Conservation (phyloP, 176 grass and related monocot species). For the Cymbopogon citratus region DNA sequence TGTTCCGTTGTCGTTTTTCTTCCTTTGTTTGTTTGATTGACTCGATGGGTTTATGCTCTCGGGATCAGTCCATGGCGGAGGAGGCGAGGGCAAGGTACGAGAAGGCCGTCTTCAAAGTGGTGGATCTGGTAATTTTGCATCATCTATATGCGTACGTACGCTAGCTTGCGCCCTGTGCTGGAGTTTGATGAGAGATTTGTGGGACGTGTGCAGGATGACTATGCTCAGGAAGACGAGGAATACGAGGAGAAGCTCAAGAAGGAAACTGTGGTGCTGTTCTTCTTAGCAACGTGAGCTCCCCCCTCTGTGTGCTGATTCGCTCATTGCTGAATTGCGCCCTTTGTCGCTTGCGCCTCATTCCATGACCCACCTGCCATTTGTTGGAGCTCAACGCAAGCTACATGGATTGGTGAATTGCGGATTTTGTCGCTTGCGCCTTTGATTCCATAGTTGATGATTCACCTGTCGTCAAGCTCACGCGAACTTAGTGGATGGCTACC, state of each 20-base stretch:
- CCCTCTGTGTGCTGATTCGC: neutral
- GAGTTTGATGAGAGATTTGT: slow-evolving; percentile 22
- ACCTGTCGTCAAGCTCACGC: neutral
- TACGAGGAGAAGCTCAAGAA: slow-evolving; percentile 85
- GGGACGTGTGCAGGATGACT: slow-evolving; percentile 57
- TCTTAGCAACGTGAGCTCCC: slow-evolving; percentile 72
- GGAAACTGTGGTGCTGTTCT: slow-evolving; percentile 63
- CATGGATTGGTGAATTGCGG: neutral
- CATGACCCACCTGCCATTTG: neutral
- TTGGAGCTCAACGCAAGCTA: neutral
- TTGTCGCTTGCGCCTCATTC: neutral
- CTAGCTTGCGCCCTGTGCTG: neutral
- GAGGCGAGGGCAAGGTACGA: slow-evolving; percentile 80
- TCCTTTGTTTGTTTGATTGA: neutral
- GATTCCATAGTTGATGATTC: neutral
- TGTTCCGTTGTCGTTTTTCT: neutral
- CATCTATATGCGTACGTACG: slow-evolving; percentile 13
- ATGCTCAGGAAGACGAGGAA: slow-evolving; percentile 73
- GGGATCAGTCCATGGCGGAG: slow-evolving; percentile 54
- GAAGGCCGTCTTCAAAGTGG: slow-evolving; percentile 75
- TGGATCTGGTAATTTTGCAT: slow-evolving; percentile 76
- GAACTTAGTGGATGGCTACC: neutral
- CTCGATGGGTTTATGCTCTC: neutral
- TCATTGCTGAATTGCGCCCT: neutral
- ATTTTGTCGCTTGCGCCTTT: neutral